These are phyloP conservation scores for Sicyos edulis DNA, from an alignment of 306 rosid species.

Conservation along the genomic window DNA sequence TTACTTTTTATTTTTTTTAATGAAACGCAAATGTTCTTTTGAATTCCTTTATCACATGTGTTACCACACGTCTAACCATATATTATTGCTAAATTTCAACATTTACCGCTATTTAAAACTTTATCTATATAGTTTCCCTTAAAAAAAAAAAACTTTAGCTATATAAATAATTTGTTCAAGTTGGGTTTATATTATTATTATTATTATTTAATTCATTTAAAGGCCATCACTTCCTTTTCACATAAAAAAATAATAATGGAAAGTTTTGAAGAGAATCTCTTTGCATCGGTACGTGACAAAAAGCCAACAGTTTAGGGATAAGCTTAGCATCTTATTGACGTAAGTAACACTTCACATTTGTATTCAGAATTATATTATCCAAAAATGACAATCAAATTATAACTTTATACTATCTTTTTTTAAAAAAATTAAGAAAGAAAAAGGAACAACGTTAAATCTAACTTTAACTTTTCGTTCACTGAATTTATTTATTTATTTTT, in stretches of 20 bases:
- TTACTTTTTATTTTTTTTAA: no score
- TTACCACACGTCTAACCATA: no score
- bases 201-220: neutral
- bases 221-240: neutral
- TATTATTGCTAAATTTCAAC: neutral
- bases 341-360: neutral
- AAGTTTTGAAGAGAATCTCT: neutral
- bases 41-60: no score
- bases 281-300: conserved; percentile 7
- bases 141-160: neutral
- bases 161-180: neutral
- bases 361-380: neutral
- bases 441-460: no score
- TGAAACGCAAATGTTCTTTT: neutral
- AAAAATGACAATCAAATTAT: neutral
- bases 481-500: no score
- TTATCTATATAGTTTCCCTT: neutral
- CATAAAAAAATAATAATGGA: neutral
- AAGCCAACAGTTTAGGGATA: conserved; percentile 11
- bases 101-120: neutral
- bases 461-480: no score
- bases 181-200: neutral
- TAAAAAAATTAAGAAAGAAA: no score
- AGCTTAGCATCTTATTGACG: conserved; percentile 4
- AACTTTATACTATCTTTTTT: no score